phyloP scores from a whole-genome alignment of 768 basidiomycete species.

The Rhizopogon roseolus region DNA sequence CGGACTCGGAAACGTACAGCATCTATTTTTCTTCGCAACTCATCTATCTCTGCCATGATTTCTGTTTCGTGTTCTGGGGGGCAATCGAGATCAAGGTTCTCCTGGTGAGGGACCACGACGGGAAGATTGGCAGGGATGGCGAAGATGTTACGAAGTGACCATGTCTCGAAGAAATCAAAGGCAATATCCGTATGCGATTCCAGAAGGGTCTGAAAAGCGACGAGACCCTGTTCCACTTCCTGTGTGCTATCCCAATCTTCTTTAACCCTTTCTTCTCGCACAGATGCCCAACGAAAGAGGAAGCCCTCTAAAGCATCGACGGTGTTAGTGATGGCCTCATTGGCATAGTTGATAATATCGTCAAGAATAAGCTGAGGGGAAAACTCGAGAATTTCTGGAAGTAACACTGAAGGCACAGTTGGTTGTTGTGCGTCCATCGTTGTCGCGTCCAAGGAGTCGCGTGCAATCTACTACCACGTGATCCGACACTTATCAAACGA shows the following conservation, averaged over 20 bases:
- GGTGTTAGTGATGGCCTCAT: constrained; percentile 72
- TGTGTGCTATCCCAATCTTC: constrained; percentile 57
- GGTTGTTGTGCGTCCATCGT: constrained; percentile 18
- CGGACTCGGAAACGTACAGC: constrained; percentile 44
- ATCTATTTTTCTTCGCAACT: constrained; percentile 61
- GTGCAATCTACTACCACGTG: background rate
- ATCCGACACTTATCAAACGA: background rate
- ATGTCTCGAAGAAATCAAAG: constrained; percentile 88
- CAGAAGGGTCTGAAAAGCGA: constrained; percentile 83
- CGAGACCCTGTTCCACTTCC: constrained; percentile 75
- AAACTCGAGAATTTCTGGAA: constrained; percentile 77
- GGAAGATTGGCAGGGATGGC: constrained; percentile 65
- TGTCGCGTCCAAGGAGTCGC: background rate
- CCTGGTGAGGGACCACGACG: constrained; percentile 73
- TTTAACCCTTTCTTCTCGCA: constrained; percentile 43
- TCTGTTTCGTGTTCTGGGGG: constrained; percentile 56
- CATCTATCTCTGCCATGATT: constrained; percentile 63
- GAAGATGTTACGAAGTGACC: constrained; percentile 87
- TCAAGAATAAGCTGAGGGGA: constrained; percentile 82
- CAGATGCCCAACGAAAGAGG: constrained; percentile 68
- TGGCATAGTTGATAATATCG: constrained; percentile 80
- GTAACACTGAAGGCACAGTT: constrained; percentile 41
- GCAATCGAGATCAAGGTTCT: constrained; percentile 58
- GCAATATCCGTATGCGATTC: constrained; percentile 88
- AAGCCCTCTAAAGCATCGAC: constrained; percentile 80